phyloP scores from a whole-genome alignment of 352 stramenopile genomes.

The Pythium biforme region DNA sequence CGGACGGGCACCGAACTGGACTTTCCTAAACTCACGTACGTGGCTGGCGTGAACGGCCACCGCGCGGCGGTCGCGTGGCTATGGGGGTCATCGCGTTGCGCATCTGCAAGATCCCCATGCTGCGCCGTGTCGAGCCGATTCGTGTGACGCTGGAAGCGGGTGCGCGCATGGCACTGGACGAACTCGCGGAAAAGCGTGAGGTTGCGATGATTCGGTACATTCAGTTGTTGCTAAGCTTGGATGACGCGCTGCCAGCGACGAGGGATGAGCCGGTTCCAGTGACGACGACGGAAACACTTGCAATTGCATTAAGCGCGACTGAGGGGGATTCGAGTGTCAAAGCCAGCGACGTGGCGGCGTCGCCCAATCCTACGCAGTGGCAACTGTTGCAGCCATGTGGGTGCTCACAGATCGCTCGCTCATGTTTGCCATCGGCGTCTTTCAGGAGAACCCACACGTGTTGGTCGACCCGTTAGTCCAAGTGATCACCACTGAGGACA shows the following conservation, averaged over 20 bases:
- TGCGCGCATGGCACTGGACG: background rate
- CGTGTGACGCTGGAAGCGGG: background rate
- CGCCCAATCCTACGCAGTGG: background rate
- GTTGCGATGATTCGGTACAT: no score
- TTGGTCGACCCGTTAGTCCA: background rate
- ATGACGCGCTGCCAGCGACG: no score
- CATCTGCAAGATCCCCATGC: background rate
- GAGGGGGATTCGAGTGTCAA: no score
- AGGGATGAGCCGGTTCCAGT: no score
- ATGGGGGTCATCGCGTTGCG: background rate
- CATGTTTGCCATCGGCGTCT: background rate
- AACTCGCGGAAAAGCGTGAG: background rate
- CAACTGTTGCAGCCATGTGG: background rate
- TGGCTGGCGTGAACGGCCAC: background rate
- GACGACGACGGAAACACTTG: background rate
- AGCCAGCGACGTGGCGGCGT: background rate
- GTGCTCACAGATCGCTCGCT: conserved; percentile 6
- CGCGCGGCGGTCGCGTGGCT: background rate
- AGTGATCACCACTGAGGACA: no score
- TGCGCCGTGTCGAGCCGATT: background rate
- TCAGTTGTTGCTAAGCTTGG: no score
- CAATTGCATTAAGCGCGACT: no score
- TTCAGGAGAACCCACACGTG: background rate
- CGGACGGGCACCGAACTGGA: no score
- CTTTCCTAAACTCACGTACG: background rate